Evolutionary conservation across 2,329 filamentous ascomycete genomes (phyloP), one percentile per base, ranked within the genome.

Genomic region (Septoria petroselini): DNA sequence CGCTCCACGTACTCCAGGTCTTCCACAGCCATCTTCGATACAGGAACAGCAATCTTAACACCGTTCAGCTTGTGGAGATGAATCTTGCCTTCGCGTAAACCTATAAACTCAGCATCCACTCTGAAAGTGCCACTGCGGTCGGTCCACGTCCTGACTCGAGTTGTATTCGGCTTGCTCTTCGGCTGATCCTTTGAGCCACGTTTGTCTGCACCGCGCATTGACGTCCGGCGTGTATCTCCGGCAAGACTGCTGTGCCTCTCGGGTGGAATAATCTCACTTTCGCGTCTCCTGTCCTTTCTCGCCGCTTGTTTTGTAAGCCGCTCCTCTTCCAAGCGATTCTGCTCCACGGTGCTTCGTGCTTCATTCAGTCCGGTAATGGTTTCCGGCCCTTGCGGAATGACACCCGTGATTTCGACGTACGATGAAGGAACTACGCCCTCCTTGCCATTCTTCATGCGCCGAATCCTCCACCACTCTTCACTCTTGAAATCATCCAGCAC

Each of bases 401-500:
- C 79, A 48, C 88, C 89, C 17, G 83, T 91, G 44, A 95, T 76
- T 68, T 98, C 91, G 61, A 98, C 85, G 65, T 97, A 98, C 70
- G 89, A 95, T 74, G 90, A 93, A 11, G 93, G 93, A 7, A 98
- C 91, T 19, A 98, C 93, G 31, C 93, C 93, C 72, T 96, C 89
- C 66, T 90, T 93, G 60, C 89, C 89, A 66, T 90, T 97, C 73
- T 90, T 94, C 56, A 96, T 65, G 29, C 91, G 82, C 52, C 87
- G 82, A 29, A 98, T 89, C 75, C 93, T 90, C 91, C 93, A 97
- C 93, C 93, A 98, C 67, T 98, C 93, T 52, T 96, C 90, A 55
- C 91, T 96, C 71, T 91, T 93, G 27, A 77, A 82, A 64, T 96
- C 90, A 65, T 98, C 91, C 48, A 97, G 69, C 46, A 98, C 76